Evolutionary conservation across 768 basidiomycete genomes (phyloP), one percentile per base, ranked within the genome.

Genomic region (Mycena rebaudengoi): DNA sequence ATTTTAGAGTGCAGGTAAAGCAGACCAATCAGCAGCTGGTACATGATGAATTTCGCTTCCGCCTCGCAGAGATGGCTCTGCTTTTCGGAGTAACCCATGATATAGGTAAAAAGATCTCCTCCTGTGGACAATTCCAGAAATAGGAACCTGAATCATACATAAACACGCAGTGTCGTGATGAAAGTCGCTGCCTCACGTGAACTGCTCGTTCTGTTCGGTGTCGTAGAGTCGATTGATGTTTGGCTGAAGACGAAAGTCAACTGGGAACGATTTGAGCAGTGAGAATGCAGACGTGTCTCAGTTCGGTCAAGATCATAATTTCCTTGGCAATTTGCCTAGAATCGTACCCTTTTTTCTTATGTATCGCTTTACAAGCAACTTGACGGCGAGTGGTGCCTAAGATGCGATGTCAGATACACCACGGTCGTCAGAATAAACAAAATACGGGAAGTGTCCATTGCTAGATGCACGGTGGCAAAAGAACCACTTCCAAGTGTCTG

Each of bases 281-380:
- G 54, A 25, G 11, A 49, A 40, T 33, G 4, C 41, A 28, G 7
- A 92, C 93, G 74, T 94, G 93, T 66, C 88, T 81, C 30, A 95
- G 77, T 8, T 83, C 84, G 71, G 87, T 87, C 20, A 95, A 76
- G 50, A 95, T 89, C 50, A 84, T 84, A 28, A 92, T 90, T 76
- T 95, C 92, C 69, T 91, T 94, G 87, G 89, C 88, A 21, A 91
- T 85, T 68, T 87, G 84, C 4, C 76, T 80, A 25, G 86, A 73
- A 44, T 91, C 89, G 48, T 82, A 82, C 21, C 84, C 85, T 53
- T 83, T 85, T 73, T 86, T 87, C 1, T 80, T 84, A 67, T 85
- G 86, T 70, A 95, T 91, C 60, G 88, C 92, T 74, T 95, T 95
- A 74, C 92, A 94, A 21, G 93, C 93, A 26, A 92, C 91, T 76